Conservation (phyloP, 2,329 filamentous ascomycete genomes). For the Dryadomyces quercus-mongolicae region DNA sequence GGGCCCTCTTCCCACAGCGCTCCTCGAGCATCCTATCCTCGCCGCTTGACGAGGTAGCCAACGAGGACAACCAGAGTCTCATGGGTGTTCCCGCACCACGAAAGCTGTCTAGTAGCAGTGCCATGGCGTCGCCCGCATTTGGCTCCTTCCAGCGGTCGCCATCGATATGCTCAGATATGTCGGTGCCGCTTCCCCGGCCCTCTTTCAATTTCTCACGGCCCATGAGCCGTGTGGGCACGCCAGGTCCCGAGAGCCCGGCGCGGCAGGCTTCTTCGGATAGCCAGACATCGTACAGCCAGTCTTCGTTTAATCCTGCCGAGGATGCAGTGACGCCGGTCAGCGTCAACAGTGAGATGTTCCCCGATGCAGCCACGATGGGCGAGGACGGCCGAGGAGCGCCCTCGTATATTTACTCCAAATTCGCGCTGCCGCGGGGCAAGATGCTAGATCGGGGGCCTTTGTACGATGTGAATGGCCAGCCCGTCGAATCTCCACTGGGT, state of each 20-base stretch:
- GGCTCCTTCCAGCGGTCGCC: slow-evolving; percentile 62
- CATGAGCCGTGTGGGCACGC: slow-evolving; percentile 59
- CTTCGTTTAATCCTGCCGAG: slow-evolving; percentile 49
- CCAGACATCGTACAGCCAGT: slow-evolving; percentile 45
- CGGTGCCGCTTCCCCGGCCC: slow-evolving; percentile 54
- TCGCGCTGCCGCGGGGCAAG: slow-evolving; percentile 71
- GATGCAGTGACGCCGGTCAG: slow-evolving; percentile 59
- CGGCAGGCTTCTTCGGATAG: slow-evolving; percentile 56
- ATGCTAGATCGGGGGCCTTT: slow-evolving; percentile 55
- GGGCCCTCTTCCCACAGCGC: slow-evolving; percentile 35
- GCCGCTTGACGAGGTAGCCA: slow-evolving; percentile 48
- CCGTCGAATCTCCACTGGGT: slow-evolving; percentile 25
- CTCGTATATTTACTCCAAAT: slow-evolving; percentile 81
- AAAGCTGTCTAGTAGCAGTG: slow-evolving; percentile 58
- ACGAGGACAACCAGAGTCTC: slow-evolving; percentile 52
- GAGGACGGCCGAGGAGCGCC: slow-evolving; percentile 37
- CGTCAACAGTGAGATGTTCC: slow-evolving; percentile 58
- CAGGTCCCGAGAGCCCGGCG: slow-evolving; percentile 42
- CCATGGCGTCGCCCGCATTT: slow-evolving; percentile 43
- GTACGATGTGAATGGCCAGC: slow-evolving; percentile 40
- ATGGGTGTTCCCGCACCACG: slow-evolving; percentile 49
- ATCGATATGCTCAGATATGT: slow-evolving; percentile 73
- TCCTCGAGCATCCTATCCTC: slow-evolving; percentile 51
- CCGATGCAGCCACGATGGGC: slow-evolving; percentile 24
- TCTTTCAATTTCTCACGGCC: slow-evolving; percentile 93